Evolutionary conservation across 2,329 filamentous ascomycete genomes (phyloP).

Genomic region (Ramichloridium luteum): DNA sequence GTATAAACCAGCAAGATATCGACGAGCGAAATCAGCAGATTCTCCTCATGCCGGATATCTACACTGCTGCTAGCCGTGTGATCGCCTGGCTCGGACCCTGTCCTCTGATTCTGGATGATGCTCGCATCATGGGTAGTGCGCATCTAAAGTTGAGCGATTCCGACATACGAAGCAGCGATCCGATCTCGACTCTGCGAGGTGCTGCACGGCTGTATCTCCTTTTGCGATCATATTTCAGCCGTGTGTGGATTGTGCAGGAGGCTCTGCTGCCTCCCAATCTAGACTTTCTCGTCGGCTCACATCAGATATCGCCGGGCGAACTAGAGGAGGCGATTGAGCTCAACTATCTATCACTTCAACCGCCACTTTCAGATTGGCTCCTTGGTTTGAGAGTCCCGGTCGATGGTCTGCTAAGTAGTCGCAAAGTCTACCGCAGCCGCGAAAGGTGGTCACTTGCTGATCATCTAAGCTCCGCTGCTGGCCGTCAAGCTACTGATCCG

Average conservation of each 20-base stretch:
- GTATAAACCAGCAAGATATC: no score
- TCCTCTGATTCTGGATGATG: no score
- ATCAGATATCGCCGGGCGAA: not conserved
- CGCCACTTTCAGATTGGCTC: not conserved
- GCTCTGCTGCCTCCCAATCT: not conserved
- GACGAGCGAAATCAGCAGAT: no score
- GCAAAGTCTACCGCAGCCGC: not conserved
- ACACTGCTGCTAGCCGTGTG: no score
- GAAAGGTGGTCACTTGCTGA: not conserved
- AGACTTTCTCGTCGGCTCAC: not conserved
- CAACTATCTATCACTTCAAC: not conserved
- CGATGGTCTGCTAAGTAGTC: not conserved
- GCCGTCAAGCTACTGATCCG: constrained; percentile 5
- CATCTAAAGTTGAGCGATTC: no score
- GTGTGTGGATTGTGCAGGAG: constrained; percentile 3
- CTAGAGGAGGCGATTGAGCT: no score
- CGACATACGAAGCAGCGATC: no score
- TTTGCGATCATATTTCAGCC: not conserved
- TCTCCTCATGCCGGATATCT: no score
- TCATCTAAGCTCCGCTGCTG: not conserved
- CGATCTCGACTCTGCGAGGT: no score
- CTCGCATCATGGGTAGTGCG: no score
- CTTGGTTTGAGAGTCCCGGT: not conserved
- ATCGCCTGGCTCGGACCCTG: no score
- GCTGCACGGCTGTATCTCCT: no score